Conservation (phyloP, 2,329 filamentous ascomycete genomes). For the Leptodontidium sp. region DNA sequence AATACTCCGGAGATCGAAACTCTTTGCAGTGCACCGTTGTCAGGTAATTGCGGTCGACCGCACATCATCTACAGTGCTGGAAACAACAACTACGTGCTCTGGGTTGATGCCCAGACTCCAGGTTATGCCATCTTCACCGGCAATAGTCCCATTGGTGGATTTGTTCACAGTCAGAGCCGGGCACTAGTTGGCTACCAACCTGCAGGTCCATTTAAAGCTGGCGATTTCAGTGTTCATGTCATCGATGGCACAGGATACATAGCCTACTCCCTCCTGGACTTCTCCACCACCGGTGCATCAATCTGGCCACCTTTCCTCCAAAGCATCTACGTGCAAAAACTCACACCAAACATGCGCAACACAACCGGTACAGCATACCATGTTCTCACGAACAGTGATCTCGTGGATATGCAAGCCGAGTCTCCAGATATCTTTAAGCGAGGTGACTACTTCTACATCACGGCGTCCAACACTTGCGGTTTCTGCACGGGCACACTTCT, state of each 20-base stretch:
- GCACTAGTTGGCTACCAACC: slow-evolving; percentile 34
- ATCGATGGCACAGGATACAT: slow-evolving; percentile 38
- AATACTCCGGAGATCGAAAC: slow-evolving; percentile 30
- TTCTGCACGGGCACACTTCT: slow-evolving; percentile 40
- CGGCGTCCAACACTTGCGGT: slow-evolving; percentile 41
- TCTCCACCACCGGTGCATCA: slow-evolving; percentile 35
- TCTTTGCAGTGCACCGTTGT: slow-evolving; percentile 25
- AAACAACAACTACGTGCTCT: slow-evolving; percentile 34
- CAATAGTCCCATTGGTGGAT: slow-evolving; percentile 30
- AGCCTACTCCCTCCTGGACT: slow-evolving; percentile 39
- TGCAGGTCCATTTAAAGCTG: slow-evolving; percentile 31
- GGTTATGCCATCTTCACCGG: slow-evolving; percentile 37
- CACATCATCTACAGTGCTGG: slow-evolving; percentile 36
- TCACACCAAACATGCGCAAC: slow-evolving; percentile 37
- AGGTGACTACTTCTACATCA: slow-evolving; percentile 40
- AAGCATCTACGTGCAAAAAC: slow-evolving; percentile 36
- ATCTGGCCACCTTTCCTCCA: slow-evolving; percentile 42
- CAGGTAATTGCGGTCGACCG: slow-evolving; percentile 36
- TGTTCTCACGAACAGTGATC: slow-evolving; percentile 30
- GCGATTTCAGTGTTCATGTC: slow-evolving; percentile 37
- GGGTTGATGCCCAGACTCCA: slow-evolving; percentile 34
- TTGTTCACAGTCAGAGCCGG: slow-evolving; percentile 24
- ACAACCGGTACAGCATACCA: slow-evolving; percentile 35
- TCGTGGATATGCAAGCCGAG: slow-evolving; percentile 39
- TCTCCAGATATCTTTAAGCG: slow-evolving; percentile 40